Conservation (phyloP, 192 early-diverging fungal genomes). For the Glomus cerebriforme region DNA sequence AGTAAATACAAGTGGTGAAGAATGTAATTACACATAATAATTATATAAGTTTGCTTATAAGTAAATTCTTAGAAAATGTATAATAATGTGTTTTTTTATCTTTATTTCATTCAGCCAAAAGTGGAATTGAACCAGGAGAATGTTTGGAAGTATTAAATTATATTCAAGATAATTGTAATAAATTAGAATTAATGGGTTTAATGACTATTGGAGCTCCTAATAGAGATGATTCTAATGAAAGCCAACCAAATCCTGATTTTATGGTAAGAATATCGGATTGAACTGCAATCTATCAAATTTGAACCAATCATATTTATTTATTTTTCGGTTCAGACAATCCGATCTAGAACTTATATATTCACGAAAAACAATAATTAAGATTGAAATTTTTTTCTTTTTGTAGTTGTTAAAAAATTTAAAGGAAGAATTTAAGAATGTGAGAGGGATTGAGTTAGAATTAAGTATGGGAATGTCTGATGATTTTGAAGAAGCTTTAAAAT, state of each 20-base stretch:
- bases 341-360: no score
- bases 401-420: slow-evolving; percentile 37
- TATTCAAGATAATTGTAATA: slow-evolving; percentile 64
- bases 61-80: background rate
- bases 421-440: slow-evolving; percentile 31
- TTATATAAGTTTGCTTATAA: background rate
- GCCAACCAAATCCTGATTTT: slow-evolving; percentile 73
- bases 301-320: background rate
- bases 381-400: background rate
- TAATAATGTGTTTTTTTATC: slow-evolving; percentile 1
- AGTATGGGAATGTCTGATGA: slow-evolving; percentile 99
- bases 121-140: slow-evolving; percentile 66
- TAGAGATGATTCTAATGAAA: slow-evolving; percentile 41
- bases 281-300: no score
- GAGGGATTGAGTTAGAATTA: slow-evolving; percentile 63
- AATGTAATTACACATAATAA: no score
- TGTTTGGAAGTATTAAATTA: slow-evolving; percentile 60
- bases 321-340: no score
- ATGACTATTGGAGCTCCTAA: slow-evolving; percentile 95
- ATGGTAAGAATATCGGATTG: slow-evolving; percentile 51
- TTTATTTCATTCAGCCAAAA: slow-evolving; percentile 63
- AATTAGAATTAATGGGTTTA: slow-evolving; percentile 75
- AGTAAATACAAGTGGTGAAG: slow-evolving; percentile 94
- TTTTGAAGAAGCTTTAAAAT: slow-evolving; percentile 79
- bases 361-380: background rate